Evolutionary conservation across 805 yeast genomes (phyloP), one percentile per base, ranked within the genome.

Genomic region (Cyberlindnera nakhonratchasimensis): DNA sequence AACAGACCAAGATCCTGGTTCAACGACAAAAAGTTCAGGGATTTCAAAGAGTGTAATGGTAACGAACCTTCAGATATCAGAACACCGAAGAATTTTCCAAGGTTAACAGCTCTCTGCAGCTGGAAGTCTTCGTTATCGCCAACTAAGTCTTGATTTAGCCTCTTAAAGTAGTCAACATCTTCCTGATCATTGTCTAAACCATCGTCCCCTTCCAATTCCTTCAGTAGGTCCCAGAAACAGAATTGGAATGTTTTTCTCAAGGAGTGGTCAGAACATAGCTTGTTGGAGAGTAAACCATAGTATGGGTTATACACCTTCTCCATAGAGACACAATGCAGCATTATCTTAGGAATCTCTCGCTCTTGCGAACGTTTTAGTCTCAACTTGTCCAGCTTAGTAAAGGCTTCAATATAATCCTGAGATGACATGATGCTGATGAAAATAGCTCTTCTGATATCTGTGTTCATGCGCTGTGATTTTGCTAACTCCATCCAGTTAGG

Each of bases 401-500:
- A 80, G 0, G 96, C 95, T 63, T 93, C 97, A 57, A 87, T 70
- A 55, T 77, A 93, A 62, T 93, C 99, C 50, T 82, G 83, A 5
- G 96, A 93, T 3, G 97, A 89, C 96, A 95, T 90, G 8, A 93
- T 80, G 28, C 96, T 87, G 19, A 95, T 80, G 57, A 93, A 93
- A 14, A 93, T 83, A 1, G 98, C 97, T 41, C 96, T 74, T 64
- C 99, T 81, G 26, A 93, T 76, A 59, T 90, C 97, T 0, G 98
- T 91, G 62, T 95, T 93, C 95, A 93, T 90, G 50, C 98, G 69
- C 57, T 90, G 96, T 29, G 79, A 69, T 51, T 75, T 76, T 4
- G 99, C 98, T 29, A 93, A 68, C 47, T 83, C 90, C 57, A 81
- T 64, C 96, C 96, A 90, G 57, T 90, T 87, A 5, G 95, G 93